Evolutionary conservation across 2,329 filamentous ascomycete genomes (phyloP), one percentile per base, ranked within the genome.

Genomic region (Epicoccum nigrum): DNA sequence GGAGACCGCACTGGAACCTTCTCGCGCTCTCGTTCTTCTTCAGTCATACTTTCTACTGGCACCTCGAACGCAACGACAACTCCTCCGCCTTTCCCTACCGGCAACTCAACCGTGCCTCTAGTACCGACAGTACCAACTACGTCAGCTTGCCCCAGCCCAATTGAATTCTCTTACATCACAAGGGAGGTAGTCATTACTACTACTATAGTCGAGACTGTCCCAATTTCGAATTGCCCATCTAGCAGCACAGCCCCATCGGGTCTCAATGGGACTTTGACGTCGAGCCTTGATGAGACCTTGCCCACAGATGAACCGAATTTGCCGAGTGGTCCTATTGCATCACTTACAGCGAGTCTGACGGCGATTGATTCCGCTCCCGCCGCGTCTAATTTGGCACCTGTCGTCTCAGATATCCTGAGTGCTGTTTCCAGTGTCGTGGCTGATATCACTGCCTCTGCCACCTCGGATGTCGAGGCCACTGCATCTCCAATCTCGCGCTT

Each of bases 21-120:
- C 16, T 32, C 28, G 27, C n/a, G n/a, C n/a, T n/a, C n/a, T n/a
- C n/a, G n/a, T n/a, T n/a, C n/a, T n/a, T n/a, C n/a, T 7, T 8
- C 39, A 1, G 4, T 33, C 2, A 13, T 25, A 2, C 35, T 23
- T 23, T 38, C 20, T 9, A 25, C 23, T 6, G 23, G 23, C 3
- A 25, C 23, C 8, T 43, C 23, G 7, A 43, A 38, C 13, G 27
- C 20, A 20, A 50, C 47, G 17, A 50, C 40, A 7, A 39, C 40
- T 8, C 27, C 33, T 3, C 49, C 49, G 4, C 43, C 52, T 4
- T 45, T 54, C 39, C 41, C 45, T 6, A 59, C 56, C 15, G 55
- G 57, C 2, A 60, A 55, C 35, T 56, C 58, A n/a, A 59, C 64
- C 0, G n/a, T 53, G 0, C 58, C 56, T 28, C 20, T 19, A 1